Conservation (phyloP, 225 moss, liverwort and hornwort genomes). For the Straminergon stramineum region DNA sequence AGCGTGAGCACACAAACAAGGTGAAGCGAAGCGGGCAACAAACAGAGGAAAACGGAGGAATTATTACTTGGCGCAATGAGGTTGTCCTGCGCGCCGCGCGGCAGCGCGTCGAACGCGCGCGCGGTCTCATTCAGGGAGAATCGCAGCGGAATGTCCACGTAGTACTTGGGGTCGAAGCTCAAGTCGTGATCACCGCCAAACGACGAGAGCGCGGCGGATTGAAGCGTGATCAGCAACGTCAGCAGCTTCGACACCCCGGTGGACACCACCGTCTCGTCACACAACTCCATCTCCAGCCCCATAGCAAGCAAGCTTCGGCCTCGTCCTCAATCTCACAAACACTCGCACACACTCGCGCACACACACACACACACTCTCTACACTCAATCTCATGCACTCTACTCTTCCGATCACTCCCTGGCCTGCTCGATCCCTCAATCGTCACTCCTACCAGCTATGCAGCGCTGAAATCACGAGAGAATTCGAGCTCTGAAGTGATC, state of each 20-base stretch:
- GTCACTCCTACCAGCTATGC: neutral
- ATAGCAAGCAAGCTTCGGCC: neutral
- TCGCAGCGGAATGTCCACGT: conserved; percentile 50
- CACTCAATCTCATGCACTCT: neutral
- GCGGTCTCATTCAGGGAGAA: conserved; percentile 32
- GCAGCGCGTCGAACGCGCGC: conserved; percentile 33
- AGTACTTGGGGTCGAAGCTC: conserved; percentile 62
- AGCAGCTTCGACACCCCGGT: conserved; percentile 36
- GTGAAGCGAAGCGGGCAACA: neutral
- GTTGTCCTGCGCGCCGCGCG: conserved; percentile 16
- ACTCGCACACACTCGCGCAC: neutral
- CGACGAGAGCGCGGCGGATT: conserved; percentile 34
- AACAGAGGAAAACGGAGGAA: neutral
- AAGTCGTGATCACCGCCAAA: conserved; percentile 13
- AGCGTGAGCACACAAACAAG: neutral
- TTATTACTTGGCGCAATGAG: conserved; percentile 27
- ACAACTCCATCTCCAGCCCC: conserved; percentile 12
- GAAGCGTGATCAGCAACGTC: conserved; percentile 41
- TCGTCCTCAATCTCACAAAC: neutral
- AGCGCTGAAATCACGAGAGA: neutral
- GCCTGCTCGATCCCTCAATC: neutral
- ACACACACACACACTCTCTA: neutral
- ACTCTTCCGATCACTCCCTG: neutral
- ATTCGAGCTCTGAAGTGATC: neutral
- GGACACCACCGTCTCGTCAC: conserved; percentile 27